phyloP scores from a whole-genome alignment of 495 filamentous ascomycete species.

The Aspergillus hancockii region DNA sequence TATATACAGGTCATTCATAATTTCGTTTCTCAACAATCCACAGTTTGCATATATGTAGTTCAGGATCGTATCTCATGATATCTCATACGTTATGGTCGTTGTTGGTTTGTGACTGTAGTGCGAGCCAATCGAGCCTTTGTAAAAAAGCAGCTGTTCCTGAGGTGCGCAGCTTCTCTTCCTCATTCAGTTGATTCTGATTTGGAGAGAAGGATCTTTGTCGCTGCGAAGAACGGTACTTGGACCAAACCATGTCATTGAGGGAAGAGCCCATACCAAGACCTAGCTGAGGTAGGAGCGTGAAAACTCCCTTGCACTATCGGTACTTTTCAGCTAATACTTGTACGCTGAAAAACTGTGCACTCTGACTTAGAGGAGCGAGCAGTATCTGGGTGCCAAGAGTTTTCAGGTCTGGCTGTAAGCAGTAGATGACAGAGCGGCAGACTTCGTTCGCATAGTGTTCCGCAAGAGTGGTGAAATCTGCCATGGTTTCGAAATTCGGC shows the following conservation, averaged over 20 bases:
- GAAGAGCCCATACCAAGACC: conserved; percentile 26
- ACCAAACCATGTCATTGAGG: conserved; percentile 29
- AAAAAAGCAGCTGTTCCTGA: too few species aligned
- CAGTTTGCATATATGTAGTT: too few species aligned
- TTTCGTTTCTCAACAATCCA: too few species aligned
- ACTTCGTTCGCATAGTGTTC: conserved; percentile 24
- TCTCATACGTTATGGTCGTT: too few species aligned
- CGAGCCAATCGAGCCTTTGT: too few species aligned
- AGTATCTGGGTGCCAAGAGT: conserved; percentile 22
- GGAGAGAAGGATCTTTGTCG: conserved; percentile 10
- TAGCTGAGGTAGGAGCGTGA: conserved; percentile 15
- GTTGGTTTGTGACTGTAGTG: too few species aligned
- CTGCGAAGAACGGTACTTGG: conserved; percentile 20
- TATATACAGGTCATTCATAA: too few species aligned
- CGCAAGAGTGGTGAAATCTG: conserved; percentile 16
- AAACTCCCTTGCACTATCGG: conserved; percentile 25
- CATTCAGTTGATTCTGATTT: conserved; percentile 1
- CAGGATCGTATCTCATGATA: too few species aligned
- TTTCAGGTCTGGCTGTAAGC: conserved; percentile 25
- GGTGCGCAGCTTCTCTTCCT: too few species aligned
- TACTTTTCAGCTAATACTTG: conserved; percentile 19
- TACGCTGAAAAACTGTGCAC: conserved; percentile 24
- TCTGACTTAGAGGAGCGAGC: conserved; percentile 25
- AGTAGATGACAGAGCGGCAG: conserved; percentile 23
- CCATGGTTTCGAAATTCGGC: background rate